Evolutionary conservation across 805 yeast genomes (phyloP), one percentile per base, ranked within the genome.

Genomic region (Kodamaea hsintzibuensis): DNA sequence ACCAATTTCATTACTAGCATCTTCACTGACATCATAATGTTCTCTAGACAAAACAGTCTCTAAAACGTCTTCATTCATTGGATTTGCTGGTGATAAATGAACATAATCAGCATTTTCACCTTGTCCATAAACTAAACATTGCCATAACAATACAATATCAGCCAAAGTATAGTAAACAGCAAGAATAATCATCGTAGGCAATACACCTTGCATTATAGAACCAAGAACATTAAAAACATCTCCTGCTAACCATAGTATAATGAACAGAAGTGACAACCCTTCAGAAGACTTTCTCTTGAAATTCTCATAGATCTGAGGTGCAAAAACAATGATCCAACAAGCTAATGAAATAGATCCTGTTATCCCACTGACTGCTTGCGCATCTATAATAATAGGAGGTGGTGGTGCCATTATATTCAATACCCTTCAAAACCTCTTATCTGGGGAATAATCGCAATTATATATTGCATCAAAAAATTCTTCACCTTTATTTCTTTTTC

Each of bases 241-340:
- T 47, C 98, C 99, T 0, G 88, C 83, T 22, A 95, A 77, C 99
- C 99, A 95, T 22, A 95, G 77, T 7, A 91, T 81, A 17, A 95
- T 89, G 70, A 95, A 95, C 57, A 89, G 76, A 40, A 92, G 71
- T 7, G 98, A 91, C 16, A 95, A 79, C 5, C 98, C 98, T 52
- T 95, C 98, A 6, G 96, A 85, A 37, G 91, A 84, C 68, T 89
- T 86, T 64, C 98, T 76, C 56, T 80, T 79, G 65, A 89, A 91
- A 60, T 92, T 93, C 66, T 95, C 98, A 69, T 91, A 92, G 45
- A 95, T 88, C 67, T 93, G 98, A 9, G 98, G 98, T 39, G 96
- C 96, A 77, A 95, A 93, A 14, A 93, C 99, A 48, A 95, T 92
- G 55, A 95, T 87, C 99, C 99, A 93, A 69, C 98, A 95, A 13